Conservation (phyloP, 257 asterid genomes). For the Salvia hispanica region DNA sequence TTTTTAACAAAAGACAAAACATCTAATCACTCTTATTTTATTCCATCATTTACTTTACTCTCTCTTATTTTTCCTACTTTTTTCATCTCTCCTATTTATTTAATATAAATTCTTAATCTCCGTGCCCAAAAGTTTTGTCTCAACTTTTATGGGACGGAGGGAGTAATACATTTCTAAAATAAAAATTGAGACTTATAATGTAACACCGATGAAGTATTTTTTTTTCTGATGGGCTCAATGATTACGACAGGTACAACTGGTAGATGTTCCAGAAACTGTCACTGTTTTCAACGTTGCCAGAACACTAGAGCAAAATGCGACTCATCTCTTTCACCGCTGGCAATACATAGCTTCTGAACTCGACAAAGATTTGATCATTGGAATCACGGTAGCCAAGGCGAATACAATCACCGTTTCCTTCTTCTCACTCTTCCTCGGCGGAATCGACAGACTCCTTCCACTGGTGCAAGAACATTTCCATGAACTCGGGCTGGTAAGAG, state of each 20-base stretch:
- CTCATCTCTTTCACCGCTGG: not conserved
- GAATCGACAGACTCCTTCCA: not conserved
- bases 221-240: no score
- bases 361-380: constrained; percentile 9
- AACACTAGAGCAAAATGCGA: not conserved
- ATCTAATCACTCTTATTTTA: no score
- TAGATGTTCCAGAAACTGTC: constrained; percentile 4
- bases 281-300: not conserved
- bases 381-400: not conserved
- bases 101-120: no score
- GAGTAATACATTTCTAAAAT: no score
- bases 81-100: no score
- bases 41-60: no score
- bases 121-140: no score
- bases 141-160: no score
- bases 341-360: not conserved
- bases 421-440: not conserved
- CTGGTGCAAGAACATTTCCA: constrained; percentile 12
- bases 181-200: no score
- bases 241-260: not conserved
- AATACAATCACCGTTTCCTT: not conserved
- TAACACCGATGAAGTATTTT: no score
- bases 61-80: no score
- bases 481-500: not conserved
- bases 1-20: no score